These are phyloP conservation scores for Salvia hispanica DNA, from an alignment of 257 asterid species.

Conservation along the genomic window DNA sequence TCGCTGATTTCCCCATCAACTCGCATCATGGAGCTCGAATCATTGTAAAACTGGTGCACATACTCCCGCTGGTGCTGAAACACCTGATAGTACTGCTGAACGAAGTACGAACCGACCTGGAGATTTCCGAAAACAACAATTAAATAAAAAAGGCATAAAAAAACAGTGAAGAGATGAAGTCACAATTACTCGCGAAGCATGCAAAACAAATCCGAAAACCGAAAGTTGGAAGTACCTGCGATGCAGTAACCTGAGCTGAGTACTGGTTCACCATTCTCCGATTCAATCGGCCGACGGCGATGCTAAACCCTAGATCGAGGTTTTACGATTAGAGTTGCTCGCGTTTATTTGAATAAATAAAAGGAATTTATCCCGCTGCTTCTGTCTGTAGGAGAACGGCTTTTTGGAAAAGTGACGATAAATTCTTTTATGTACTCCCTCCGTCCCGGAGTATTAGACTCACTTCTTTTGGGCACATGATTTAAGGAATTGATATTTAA, in stretches of 20 bases:
- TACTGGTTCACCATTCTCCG: conserved; percentile 52
- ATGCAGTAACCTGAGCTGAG: conserved; percentile 48
- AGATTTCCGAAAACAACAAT: background rate
- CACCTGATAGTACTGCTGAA: conserved; percentile 76
- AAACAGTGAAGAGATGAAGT: background rate
- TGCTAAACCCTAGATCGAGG: conserved; percentile 48
- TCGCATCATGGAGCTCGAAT: conserved; percentile 64
- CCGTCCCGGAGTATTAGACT: too few relatives aligned
- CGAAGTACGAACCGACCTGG: conserved; percentile 88
- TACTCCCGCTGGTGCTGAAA: conserved; percentile 69
- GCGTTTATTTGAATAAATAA: conserved; percentile 27
- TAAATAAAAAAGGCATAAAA: background rate
- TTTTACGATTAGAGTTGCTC: conserved; percentile 4
- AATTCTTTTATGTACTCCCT: background rate
- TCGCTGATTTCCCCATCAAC: conserved; percentile 66
- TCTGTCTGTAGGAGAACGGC: conserved; percentile 14
- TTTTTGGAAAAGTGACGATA: conserved; percentile 25
- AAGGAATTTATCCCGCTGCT: conserved; percentile 30
- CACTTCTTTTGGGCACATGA: too few relatives aligned
- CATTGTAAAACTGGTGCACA: conserved; percentile 79
- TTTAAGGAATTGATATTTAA: too few relatives aligned
- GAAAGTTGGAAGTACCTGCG: conserved; percentile 44
- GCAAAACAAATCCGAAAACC: background rate
- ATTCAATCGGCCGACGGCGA: conserved; percentile 30
- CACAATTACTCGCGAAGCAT: background rate